These are phyloP conservation scores for Fraxinus excelsior DNA, from an alignment of 257 asterid species.

Conservation along the genomic window DNA sequence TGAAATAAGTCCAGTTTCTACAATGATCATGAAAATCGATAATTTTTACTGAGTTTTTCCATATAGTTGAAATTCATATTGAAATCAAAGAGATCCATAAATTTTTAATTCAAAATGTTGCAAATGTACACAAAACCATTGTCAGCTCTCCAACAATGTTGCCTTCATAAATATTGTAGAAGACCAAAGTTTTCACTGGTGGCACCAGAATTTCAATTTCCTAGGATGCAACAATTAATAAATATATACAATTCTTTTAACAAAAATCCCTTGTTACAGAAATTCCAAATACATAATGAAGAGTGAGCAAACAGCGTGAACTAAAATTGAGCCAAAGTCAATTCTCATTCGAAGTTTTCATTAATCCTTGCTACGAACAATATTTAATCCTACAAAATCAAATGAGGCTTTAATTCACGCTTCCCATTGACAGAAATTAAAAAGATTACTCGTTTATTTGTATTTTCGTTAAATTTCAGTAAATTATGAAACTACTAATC, in stretches of 20 bases:
- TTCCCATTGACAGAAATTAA: neutral
- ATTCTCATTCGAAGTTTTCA: neutral
- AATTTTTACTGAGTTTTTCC: neutral
- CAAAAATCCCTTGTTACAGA: neutral
- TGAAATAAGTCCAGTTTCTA: neutral
- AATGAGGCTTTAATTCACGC: neutral
- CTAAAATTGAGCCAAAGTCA: neutral
- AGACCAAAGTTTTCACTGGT: neutral
- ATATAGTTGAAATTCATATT: neutral
- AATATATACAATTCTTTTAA: neutral
- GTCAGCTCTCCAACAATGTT: neutral
- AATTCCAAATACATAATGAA: neutral
- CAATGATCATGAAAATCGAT: neutral
- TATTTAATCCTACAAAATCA: neutral
- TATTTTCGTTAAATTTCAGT: neutral
- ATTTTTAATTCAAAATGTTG: conserved; percentile 9
- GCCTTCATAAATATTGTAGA: neutral
- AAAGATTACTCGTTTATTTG: neutral
- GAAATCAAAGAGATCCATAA: neutral
- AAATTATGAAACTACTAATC: neutral
- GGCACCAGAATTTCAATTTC: conserved; percentile 13
- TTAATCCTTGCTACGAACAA: neutral
- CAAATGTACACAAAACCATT: neutral
- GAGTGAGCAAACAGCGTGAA: neutral
- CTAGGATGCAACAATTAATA: neutral